A percentile compares a stretch with the other conserved stretches of the same genome.
These are phyloP conservation scores for Cutaneotrichosporon mucoides DNA, from an alignment of 1,284 basidiomycete genomes.

Conservation along the genomic window DNA sequence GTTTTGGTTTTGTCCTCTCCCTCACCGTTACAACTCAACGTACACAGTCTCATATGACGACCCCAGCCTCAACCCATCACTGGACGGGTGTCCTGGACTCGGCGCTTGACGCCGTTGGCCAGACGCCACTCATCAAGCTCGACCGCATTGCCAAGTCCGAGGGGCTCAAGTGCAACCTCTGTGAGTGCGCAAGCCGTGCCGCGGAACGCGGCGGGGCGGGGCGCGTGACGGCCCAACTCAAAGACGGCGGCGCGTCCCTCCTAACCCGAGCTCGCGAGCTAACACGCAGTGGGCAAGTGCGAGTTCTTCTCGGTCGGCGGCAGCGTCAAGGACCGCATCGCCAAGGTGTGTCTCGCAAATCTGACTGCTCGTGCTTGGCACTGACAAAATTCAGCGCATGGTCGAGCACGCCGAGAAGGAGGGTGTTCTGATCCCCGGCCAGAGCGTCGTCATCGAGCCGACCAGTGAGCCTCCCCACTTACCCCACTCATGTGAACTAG, in stretches of 20 bases:
- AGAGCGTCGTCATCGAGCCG: constrained; percentile 90
- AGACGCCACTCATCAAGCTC: constrained; percentile 84
- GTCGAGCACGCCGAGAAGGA: constrained; percentile 84
- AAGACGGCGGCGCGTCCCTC: neutral
- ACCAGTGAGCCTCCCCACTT: constrained; percentile 33
- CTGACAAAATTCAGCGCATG: constrained; percentile 61
- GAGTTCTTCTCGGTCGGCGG: constrained; percentile 91
- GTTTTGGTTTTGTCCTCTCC: neutral
- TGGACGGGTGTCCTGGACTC: constrained; percentile 60
- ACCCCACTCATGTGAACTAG: neutral
- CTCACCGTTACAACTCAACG: neutral
- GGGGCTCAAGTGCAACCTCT: constrained; percentile 81
- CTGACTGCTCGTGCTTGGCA: too few species aligned
- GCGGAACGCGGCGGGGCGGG: neutral
- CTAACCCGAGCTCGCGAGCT: neutral
- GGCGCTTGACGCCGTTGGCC: constrained; percentile 78
- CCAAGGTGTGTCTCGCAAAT: constrained; percentile 55
- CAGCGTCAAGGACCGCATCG: constrained; percentile 92
- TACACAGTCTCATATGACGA: neutral
- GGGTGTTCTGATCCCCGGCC: constrained; percentile 77
- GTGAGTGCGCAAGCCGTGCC: constrained; percentile 54
- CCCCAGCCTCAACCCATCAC: constrained; percentile 28
- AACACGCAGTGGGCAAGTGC: constrained; percentile 69
- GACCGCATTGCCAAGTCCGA: constrained; percentile 71
- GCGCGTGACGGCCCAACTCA: too few species aligned